Base-by-base conservation (phyloP, 2,329 filamentous ascomycete species). In the Penicillium sp. region DNA sequence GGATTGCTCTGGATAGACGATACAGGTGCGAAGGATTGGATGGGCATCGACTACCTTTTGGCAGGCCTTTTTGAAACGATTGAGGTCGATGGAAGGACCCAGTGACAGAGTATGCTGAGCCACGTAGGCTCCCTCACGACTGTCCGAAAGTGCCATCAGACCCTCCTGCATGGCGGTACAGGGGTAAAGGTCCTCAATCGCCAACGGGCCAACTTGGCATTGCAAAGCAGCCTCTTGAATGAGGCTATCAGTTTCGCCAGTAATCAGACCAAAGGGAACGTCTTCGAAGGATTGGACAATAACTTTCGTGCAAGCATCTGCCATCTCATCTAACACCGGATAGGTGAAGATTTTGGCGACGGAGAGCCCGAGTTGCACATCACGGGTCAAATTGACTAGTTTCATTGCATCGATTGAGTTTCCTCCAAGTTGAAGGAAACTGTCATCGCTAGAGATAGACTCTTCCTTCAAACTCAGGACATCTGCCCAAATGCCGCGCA, bases 21-120 rank as follows among this genome's bases (percentile, higher is more conserved):
- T 56, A 13, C 73, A 65, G 3, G 75, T 79, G 5, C 76, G 71
- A 16, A 78, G 64, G 11, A 78, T 72, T n/a, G 72, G 68, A 16
- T 69, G 62, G 10, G 68, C 65, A 8, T 67, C 55, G 1, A 74
- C 65, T 3, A 71, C 65, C 14, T 61, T 61, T 43, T 73, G 64
- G 68, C 74, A 78, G 2, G 75, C 71, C 5, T 60, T 48, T 52
- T 70, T 73, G 63, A 77, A 71, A 18, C 67, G 66, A 5, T 53
- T 50, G 4, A 74, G 27, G 34, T 75, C 66, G 3, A 75, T 50
- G 5, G 64, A 43, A 3, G 42, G 32, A 1, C 64, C 60, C 1
- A 77, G 61, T 6, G 57, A 53, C 7, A 72, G 57, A 1, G 72
- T 56, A 39, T 71, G 69, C 47, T 75, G 72, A 3, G 70, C 72